A percentile compares a stretch with the other conserved stretches of the same genome.
These are phyloP conservation scores for Guyanaporus albipodus DNA, from an alignment of 768 basidiomycete species.

Conservation along the genomic window DNA sequence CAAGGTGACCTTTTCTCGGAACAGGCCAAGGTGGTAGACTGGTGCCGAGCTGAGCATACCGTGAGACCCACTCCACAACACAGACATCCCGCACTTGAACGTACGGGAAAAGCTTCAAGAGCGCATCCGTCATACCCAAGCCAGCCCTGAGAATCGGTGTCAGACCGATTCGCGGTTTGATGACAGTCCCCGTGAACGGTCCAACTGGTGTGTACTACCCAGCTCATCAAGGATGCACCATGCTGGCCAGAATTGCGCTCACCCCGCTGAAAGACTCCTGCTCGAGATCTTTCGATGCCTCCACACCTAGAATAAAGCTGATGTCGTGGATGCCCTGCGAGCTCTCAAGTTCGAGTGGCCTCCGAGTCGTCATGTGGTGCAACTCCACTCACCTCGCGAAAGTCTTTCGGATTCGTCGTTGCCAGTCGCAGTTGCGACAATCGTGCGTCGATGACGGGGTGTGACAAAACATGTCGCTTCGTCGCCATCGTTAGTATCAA, in stretches of 20 bases:
- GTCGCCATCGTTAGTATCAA: constrained; percentile 25
- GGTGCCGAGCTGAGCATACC: constrained; percentile 55
- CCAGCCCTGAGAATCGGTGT: constrained; percentile 93
- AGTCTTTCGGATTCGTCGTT: constrained; percentile 64
- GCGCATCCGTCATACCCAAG: constrained; percentile 86
- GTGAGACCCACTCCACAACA: not conserved
- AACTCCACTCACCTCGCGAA: constrained; percentile 59
- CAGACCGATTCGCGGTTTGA: constrained; percentile 79
- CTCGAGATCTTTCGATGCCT: constrained; percentile 69
- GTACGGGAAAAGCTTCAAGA: constrained; percentile 82
- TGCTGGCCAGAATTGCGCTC: constrained; percentile 25
- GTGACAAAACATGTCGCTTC: constrained; percentile 53
- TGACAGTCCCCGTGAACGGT: constrained; percentile 67
- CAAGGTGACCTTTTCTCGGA: constrained; percentile 78
- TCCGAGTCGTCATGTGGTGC: not conserved
- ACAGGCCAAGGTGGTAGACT: constrained; percentile 89
- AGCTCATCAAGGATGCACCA: not conserved
- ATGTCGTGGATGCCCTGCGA: constrained; percentile 68
- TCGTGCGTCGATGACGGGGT: constrained; percentile 71
- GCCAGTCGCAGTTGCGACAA: constrained; percentile 65
- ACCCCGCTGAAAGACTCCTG: constrained; percentile 63
- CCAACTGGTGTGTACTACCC: constrained; percentile 73
- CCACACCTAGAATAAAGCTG: constrained; percentile 76
- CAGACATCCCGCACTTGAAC: constrained; percentile 25
- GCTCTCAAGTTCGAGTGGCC: no score